Conservation (phyloP, 371 early-diverging fungal genomes). For the Fennellomyces sp. region DNA sequence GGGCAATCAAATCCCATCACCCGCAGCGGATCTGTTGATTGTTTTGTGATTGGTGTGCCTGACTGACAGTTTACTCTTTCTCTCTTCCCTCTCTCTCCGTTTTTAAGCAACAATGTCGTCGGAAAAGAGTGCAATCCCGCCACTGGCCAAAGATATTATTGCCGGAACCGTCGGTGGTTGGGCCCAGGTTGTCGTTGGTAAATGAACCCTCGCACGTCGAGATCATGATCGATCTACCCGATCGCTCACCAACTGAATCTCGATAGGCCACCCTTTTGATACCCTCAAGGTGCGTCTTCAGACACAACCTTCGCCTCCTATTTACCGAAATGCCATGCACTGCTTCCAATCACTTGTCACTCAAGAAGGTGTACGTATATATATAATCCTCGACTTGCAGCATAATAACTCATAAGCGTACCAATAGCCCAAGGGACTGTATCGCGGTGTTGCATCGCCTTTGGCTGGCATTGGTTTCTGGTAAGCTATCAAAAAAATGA, state of each 20-base stretch:
- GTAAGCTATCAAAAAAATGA: constrained; percentile 43
- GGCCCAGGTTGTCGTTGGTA: constrained; percentile 84
- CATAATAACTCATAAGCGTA: neutral
- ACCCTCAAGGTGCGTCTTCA: constrained; percentile 85
- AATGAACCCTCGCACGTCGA: constrained; percentile 5
- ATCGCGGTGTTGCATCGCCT: constrained; percentile 85
- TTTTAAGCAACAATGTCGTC: neutral
- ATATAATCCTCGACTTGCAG: no score
- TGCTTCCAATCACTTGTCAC: constrained; percentile 70
- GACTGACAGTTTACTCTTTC: neutral
- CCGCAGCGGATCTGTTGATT: neutral
- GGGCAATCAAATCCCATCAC: neutral
- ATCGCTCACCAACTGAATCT: no score
- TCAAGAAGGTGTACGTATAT: constrained; percentile 70
- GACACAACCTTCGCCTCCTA: constrained; percentile 72
- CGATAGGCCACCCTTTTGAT: constrained; percentile 75
- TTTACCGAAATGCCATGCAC: constrained; percentile 74
- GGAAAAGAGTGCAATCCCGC: constrained; percentile 40
- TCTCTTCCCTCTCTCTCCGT: neutral
- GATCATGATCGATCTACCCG: no score
- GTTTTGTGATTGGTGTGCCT: neutral
- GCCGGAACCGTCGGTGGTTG: constrained; percentile 89
- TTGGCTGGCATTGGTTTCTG: constrained; percentile 88
- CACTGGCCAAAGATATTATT: constrained; percentile 64
- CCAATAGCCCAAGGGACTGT: constrained; percentile 67